These are phyloP conservation scores for Colletotrichum kahawae DNA, from an alignment of 2,329 filamentous ascomycete genomes.

Conservation along the genomic window DNA sequence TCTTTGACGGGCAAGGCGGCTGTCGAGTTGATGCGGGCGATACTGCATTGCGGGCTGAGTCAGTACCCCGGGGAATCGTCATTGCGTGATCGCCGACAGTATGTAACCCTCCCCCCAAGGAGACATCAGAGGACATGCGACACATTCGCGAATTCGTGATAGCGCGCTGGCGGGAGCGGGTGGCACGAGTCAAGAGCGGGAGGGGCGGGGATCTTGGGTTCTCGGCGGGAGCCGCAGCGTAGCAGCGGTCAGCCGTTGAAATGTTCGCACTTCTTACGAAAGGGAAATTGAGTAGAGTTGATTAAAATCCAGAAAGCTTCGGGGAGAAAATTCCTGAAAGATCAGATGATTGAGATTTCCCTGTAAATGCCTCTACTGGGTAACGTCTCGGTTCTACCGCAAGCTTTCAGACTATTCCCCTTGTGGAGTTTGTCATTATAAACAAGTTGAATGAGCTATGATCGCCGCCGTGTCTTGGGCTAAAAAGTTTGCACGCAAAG, in stretches of 20 bases:
- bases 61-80: background rate
- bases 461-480: background rate
- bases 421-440: background rate
- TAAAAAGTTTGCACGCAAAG: background rate
- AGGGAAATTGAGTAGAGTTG: background rate
- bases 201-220: background rate
- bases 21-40: background rate
- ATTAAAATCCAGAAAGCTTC: background rate
- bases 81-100: constrained; percentile 1
- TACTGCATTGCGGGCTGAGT: background rate
- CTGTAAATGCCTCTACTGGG: background rate
- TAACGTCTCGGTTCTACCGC: background rate
- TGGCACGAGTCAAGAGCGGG: background rate
- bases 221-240: background rate
- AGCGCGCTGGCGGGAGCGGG: background rate
- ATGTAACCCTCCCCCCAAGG: background rate
- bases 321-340: background rate
- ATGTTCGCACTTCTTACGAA: background rate
- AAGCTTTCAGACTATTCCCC: background rate
- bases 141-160: background rate
- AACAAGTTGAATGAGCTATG: background rate
- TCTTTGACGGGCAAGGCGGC: background rate
- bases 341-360: background rate
- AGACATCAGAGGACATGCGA: background rate
- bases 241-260: background rate